Base-by-base conservation (phyloP, 768 basidiomycete species). In the Tulasnella sp. region DNA sequence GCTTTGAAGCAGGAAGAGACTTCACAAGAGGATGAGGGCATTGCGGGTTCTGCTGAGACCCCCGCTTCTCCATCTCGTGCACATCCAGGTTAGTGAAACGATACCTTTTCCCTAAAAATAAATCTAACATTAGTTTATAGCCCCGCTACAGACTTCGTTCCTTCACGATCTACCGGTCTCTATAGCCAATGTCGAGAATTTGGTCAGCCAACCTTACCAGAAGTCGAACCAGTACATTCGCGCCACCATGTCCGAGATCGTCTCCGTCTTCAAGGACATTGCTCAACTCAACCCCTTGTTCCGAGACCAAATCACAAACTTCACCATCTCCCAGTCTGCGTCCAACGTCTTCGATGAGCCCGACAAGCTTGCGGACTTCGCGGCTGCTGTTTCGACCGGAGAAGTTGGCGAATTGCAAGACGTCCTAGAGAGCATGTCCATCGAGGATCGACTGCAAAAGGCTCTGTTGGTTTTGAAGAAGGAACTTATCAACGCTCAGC, bases 181-280 rank as follows among this genome's bases (percentile, higher is more conserved):
- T 3, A 88, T 99, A 78, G 96, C 94, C 76, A 91, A 92, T 78
- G 91, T 97, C 39, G 89, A 90, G 36, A 98, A 98, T 81, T 88
- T 97, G 69, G 81, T 83, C 36, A 91, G 93, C 5, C 88, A 91
- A 78, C 89, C 94, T 0, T 96, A 91, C 85, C 90, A 91, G 85
- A 94, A 96, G 82, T 93, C 96, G 82, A 91, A 96, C 83, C 96
- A 97, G 82, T 92, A 96, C 82, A 91, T 97, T 79, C 92, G 95
- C 36, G 97, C 97, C 4, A 93, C 97, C 84, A 96, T 95, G 89
- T 91, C 91, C 58, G 97, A 99, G 84, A 94, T 99, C 77, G 92
- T 99, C 79, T 91, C 93, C 67, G 94, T 96, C 49, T 98, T 99
- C 89, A 99, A 99, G 86, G 96, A 98, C 81, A 97, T 99, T 77